Base-by-base conservation (phyloP, 345 rosid species). In the Euphorbia tirucalli region DNA sequence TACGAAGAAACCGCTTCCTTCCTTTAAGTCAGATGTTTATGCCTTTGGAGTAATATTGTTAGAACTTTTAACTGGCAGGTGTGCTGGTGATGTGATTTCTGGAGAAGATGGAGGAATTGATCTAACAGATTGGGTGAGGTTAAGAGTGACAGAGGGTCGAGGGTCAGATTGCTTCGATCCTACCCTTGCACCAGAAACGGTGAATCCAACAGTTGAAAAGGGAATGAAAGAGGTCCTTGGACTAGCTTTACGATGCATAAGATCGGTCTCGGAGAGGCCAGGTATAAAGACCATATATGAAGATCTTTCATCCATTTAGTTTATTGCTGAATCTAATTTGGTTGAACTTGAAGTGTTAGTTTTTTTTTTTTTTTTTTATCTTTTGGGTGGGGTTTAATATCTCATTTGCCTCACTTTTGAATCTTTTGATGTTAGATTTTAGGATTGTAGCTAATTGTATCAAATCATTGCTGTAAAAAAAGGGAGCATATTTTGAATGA, bases 261-360 rank as follows among this genome's bases (percentile, higher is more conserved):
- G 96, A 70, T 86, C 96, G 0, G 88, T 92, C 39, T 90, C 97
- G 7, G 97, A 92, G 82, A 89, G 99, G 76, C 93, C 97, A 24
- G 99, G 99, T 68, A 95, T 92, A 80, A 95, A 95, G 87, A 84
- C 93, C 63, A 88, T 92, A 66, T 95, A 95, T 61, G 99, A 95
- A 85, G 99, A 95, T 83, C 96, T 95, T 25, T 95, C 99, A 13
- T 92, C 99, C 0, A 86, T 95, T 71, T 94, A 89, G 80, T 27
- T 48, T 67, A 16, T 19, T 18, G 56, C 48, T 35, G 43, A 11
- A 43, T 69, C 58, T 48, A 21, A 32, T 43, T 65, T 37, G 60
- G 68, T n/a, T n/a, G n/a, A n/a, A n/a, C n/a, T 6, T 66, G 69
- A 73, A 41, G 71, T 55, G 46, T 67, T 55, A 52, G 9, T 9